Evolutionary conservation across 306 rosid genomes (phyloP), one percentile per base, ranked within the genome.

Genomic region (Rubus idaeus): DNA sequence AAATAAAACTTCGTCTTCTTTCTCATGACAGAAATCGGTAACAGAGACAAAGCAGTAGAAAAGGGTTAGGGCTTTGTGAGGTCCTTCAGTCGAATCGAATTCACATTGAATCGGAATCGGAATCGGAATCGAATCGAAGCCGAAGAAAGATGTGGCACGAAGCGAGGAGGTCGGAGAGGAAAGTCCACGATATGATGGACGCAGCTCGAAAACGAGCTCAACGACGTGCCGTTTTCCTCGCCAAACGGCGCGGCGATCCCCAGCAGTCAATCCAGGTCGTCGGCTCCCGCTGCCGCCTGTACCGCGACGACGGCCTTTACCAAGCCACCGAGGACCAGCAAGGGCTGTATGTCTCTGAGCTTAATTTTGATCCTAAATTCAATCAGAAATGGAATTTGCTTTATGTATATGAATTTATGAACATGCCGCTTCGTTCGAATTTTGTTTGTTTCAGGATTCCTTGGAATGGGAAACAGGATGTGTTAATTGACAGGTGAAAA

Each of bases 181-280:
- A 92, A 85, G 98, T 95, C 61, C 97, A 95, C 75, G 98, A 92
- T 84, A 85, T 95, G 97, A 95, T 95, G 98, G 98, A 95, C 92
- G 96, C 96, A 0, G 98, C 98, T 79, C 95, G 98, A 12, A 92
- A 92, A 78, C 89, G 98, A 83, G 98, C 98, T 26, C 98, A 95
- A 65, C 74, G 98, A 40, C 91, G 98, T 40, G 98, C 98, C 55
- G 86, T 95, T 39, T 95, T 89, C 77, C 88, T 95, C 9, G 97
- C 99, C 51, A 95, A 89, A 76, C 86, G 99, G 55, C 97, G 99
- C 21, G 99, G 99, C 51, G 97, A 95, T 88, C 97, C 99, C 56
- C 97, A 89, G 70, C 97, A 92, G 82, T 88, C 97, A 21, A 92
- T 95, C 75, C 97, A 90, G 82, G 86, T 88, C 77, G 45, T 79